phyloP scores from a whole-genome alignment of 129 eudicot species.

The Flaveria bidentis region DNA sequence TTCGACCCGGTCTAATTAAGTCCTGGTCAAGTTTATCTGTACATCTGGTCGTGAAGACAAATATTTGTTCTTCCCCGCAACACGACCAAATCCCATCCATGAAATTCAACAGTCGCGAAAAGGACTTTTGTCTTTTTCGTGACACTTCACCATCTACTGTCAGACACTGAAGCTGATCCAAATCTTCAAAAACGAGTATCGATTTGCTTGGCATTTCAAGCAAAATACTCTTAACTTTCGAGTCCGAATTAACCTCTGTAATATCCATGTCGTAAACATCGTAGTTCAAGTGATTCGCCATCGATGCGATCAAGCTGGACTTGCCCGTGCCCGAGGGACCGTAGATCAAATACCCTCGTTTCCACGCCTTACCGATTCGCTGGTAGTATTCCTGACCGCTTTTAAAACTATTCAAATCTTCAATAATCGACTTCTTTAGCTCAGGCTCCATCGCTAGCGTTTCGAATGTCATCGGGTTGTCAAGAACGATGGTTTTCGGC shows the following conservation, averaged over 20 bases:
- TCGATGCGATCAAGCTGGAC: constrained; percentile 55
- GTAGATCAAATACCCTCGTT: constrained; percentile 49
- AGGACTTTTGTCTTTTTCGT: not conserved
- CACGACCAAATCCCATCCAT: constrained; percentile 63
- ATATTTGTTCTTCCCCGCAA: constrained; percentile 50
- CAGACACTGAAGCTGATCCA: constrained; percentile 34
- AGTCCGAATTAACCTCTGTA: constrained; percentile 30
- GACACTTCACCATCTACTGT: not conserved
- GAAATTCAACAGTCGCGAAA: constrained; percentile 44
- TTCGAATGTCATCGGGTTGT: constrained; percentile 59
- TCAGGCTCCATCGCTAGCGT: constrained; percentile 47
- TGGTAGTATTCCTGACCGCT: constrained; percentile 44
- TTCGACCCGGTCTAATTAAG: constrained; percentile 41
- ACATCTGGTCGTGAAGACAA: constrained; percentile 52
- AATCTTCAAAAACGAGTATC: constrained; percentile 50
- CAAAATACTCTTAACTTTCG: constrained; percentile 41
- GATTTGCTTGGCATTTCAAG: constrained; percentile 42
- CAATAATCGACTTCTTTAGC: constrained; percentile 39
- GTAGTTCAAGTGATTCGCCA: constrained; percentile 49
- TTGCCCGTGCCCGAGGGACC: constrained; percentile 57
- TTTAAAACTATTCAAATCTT: constrained; percentile 43
- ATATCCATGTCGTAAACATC: constrained; percentile 47
- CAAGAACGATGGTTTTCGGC: constrained; percentile 31
- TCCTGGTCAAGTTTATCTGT: constrained; percentile 43
- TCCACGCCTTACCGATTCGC: constrained; percentile 53